Evolutionary conservation across 768 basidiomycete genomes (phyloP), one percentile per base, ranked within the genome.

Genomic region (Goffeauzyma gilvescens): DNA sequence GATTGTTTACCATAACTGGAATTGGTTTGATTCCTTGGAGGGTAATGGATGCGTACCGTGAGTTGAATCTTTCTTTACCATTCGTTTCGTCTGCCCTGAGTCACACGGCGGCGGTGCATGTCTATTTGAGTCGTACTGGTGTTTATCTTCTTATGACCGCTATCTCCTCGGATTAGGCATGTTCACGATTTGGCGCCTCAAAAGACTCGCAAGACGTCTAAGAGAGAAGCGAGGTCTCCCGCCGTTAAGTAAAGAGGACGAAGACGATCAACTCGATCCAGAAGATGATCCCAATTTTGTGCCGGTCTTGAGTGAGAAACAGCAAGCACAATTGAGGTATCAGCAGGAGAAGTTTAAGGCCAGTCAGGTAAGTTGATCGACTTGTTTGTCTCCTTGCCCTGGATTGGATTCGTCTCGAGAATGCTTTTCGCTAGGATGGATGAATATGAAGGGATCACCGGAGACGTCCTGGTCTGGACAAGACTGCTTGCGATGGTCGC

Each of bases 181-280:
- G 32, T 67, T 55, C 46, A 73, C 72, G 57, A 83, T 87, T 27
- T 82, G 76, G 77, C 67, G 70, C 45, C 78, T 78, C 59, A 79
- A 82, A 55, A 70, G 71, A 18, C 60, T 68, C 44, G 78, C 75
- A 9, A 68, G 68, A 22, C 67, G 66, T 38, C 67, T 79, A 23
- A 71, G 83, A n/a, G 55, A 59, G 48, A 69, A 72, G 51, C 74
- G 72, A 2, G 76, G 75, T 14, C 65, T 85, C 9, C 78, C 79
- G 1, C 71, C 73, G 43, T 23, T 39, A n/a, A n/a, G n/a, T n/a
- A 64, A 84, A 3, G 75, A 73, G 37, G 79, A 86, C 54, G 67
- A 69, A 8, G 78, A 86, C 52, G 82, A 86, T 58, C 63, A 85
- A 2, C 83, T 83, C 1, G 82, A 89, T 55, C 82, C 82, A 3